Evolutionary conservation across 2,329 filamentous ascomycete genomes (phyloP), one percentile per base, ranked within the genome.

Genomic region (Alternaria sp.): DNA sequence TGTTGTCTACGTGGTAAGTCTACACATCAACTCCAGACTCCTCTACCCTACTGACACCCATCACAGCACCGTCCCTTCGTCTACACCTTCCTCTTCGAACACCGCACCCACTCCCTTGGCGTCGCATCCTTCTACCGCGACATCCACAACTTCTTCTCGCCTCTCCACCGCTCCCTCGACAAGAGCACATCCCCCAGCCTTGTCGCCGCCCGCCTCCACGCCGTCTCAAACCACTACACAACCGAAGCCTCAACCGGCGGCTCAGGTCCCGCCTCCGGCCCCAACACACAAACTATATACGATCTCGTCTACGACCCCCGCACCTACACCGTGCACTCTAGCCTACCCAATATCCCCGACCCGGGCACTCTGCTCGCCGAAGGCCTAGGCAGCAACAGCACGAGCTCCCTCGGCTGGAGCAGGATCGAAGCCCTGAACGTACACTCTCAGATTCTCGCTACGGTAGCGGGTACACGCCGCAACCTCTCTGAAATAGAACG

Each of bases 51-150:
- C 54, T 61, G 54, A 65, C 40, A 5, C 3, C 1, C 7, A 23
- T 4, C 15, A 4, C 30, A 80, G 77, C 83, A 89, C 76, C 87
- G 86, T 23, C 92, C 92, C 0, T 95, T 95, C 78, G 86, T 95
- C 51, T 94, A 92, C 76, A 87, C 90, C 1, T 90, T 96, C 64
- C 82, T 96, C 5, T 95, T 95, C 77, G 81, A 86, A 51, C 81
- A 86, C 45, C 83, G 84, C 50, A 90, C 90, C 7, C 84, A 87
- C 57, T 86, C 88, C 2, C 75, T 86, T 17, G 75, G 71, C 36
- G 77, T 83, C 8, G 69, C 79, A 3, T 73, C 75, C 11, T 84
- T 85, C 73, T 85, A 85, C 73, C 79, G 78, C 54, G 80, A 84
- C 59, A 71, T 89, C 4, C 84, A 88, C 66, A 82, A 80, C 21